These are phyloP conservation scores for Annona cherimola DNA, from an alignment of 164 flowering plant species.

Conservation along the genomic window DNA sequence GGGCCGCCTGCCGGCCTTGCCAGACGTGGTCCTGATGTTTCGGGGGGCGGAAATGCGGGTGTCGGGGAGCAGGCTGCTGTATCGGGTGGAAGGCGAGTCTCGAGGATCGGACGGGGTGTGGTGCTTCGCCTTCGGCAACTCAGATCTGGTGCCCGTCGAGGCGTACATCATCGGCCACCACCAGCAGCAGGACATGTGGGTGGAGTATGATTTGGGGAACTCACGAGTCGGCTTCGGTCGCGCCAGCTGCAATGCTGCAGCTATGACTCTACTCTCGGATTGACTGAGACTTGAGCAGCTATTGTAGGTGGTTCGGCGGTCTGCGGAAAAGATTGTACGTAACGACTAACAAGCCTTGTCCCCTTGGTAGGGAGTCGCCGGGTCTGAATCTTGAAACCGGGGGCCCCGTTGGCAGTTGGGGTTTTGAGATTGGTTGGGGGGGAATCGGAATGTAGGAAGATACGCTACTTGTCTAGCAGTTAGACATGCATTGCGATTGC, in stretches of 20 bases:
- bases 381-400: not conserved
- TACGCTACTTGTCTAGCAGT: no score
- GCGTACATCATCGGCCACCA: constrained; percentile 78
- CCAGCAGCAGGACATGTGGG: constrained; percentile 85
- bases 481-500: no score
- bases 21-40: constrained; percentile 60
- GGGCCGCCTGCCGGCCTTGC: constrained; percentile 31
- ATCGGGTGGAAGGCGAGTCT: constrained; percentile 40
- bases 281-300: not conserved
- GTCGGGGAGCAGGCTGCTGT: constrained; percentile 49
- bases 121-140: constrained; percentile 84
- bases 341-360: not conserved
- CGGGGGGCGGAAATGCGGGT: constrained; percentile 74
- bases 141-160: constrained; percentile 64
- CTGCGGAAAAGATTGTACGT: not conserved
- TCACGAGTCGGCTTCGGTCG: constrained; percentile 67
- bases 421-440: not conserved
- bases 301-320: not conserved
- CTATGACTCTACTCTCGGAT: not conserved
- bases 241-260: constrained; percentile 59
- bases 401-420: not conserved
- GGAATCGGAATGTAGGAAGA: no score
- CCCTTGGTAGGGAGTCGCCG: not conserved
- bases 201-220: constrained; percentile 67
- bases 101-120: constrained; percentile 44